Conservation (phyloP, 1,284 basidiomycete species). For the Cystobasidiaceae sp. region DNA sequence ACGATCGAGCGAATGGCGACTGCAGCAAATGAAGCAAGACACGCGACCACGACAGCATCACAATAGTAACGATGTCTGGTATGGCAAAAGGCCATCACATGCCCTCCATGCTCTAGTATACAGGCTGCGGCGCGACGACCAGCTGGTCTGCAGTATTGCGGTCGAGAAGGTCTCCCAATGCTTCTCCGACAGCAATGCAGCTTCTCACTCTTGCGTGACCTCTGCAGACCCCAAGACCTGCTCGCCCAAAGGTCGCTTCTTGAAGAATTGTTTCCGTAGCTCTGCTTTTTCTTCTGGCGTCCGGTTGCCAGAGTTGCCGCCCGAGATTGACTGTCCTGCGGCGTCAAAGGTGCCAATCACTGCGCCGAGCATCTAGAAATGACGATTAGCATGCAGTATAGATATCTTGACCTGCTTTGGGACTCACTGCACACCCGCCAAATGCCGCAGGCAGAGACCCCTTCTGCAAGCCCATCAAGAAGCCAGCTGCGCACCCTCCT, state of each 20-base stretch:
- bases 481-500: conserved; percentile 88
- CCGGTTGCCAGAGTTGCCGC: conserved; percentile 43
- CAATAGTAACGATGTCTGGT: too few species aligned
- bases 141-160: too few species aligned
- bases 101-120: too few species aligned
- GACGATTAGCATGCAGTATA: not conserved
- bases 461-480: conserved; percentile 80
- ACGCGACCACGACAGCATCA: too few species aligned
- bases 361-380: conserved; percentile 59
- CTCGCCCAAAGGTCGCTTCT: conserved; percentile 45
- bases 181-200: too few species aligned
- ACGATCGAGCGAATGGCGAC: conserved; percentile 11
- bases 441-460: conserved; percentile 43
- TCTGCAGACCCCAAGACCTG: conserved; percentile 35
- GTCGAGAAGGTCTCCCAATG: too few species aligned
- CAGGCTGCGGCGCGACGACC: too few species aligned
- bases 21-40: not conserved
- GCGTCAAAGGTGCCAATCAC: conserved; percentile 79
- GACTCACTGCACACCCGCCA: conserved; percentile 31
- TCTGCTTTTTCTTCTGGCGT: conserved; percentile 50
- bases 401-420: too few species aligned
- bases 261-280: conserved; percentile 51
- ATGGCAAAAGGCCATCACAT: too few species aligned
- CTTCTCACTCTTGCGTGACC: not conserved
- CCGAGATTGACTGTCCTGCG: conserved; percentile 53